phyloP scores from a whole-genome alignment of 768 basidiomycete genomes.

The Boletellus ananas region DNA sequence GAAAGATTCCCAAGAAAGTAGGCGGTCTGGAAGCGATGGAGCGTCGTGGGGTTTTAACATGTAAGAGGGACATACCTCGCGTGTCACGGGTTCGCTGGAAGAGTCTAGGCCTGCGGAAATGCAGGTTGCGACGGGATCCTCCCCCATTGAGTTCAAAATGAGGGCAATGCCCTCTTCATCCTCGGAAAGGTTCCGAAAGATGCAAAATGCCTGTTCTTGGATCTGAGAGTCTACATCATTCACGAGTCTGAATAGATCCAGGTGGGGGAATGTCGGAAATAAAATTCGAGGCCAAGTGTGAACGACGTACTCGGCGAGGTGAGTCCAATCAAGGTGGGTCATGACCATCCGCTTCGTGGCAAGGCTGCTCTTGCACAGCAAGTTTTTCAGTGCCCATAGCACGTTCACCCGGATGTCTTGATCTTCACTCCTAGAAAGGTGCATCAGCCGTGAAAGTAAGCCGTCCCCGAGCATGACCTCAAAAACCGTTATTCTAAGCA shows the following conservation, averaged over 20 bases:
- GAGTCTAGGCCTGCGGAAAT: constrained; percentile 50
- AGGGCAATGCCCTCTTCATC: constrained; percentile 61
- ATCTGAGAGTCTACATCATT: constrained; percentile 50
- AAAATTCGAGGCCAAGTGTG: neutral
- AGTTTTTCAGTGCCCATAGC: constrained; percentile 86
- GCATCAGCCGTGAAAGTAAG: constrained; percentile 59
- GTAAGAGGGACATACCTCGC: constrained; percentile 38
- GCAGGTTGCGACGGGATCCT: constrained; percentile 41
- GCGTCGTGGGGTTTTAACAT: neutral
- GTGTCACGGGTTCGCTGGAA: constrained; percentile 49
- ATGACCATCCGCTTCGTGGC: constrained; percentile 65
- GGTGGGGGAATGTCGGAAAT: neutral
- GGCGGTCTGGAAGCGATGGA: constrained; percentile 41
- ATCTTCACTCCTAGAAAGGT: constrained; percentile 52
- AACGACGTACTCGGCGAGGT: constrained; percentile 49
- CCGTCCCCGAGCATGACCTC: constrained; percentile 68
- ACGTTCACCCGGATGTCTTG: constrained; percentile 60
- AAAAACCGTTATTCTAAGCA: constrained; percentile 1
- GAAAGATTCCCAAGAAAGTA: constrained; percentile 65
- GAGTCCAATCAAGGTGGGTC: constrained; percentile 62
- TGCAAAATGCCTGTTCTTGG: constrained; percentile 68
- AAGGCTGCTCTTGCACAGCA: constrained; percentile 60
- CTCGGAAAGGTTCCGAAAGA: constrained; percentile 65
- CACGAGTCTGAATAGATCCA: constrained; percentile 41
- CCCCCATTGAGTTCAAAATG: constrained; percentile 52